phyloP scores from a whole-genome alignment of 1,139 yeast genomes.

The Kluyveromyces marxianus region DNA sequence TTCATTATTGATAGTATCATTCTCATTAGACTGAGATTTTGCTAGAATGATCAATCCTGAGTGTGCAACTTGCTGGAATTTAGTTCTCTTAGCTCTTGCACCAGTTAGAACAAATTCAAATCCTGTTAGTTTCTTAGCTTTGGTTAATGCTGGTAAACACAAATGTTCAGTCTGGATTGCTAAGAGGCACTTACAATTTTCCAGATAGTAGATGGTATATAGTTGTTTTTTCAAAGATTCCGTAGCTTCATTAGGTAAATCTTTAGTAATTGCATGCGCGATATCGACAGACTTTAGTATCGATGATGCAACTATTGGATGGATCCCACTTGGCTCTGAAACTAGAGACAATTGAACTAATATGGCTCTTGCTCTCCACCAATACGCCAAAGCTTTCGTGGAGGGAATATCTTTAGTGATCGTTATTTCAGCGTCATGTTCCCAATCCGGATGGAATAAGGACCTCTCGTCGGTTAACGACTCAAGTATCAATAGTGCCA shows the following conservation, averaged over 20 bases:
- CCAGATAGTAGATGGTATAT: slow-evolving; percentile 49
- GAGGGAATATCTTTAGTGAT: slow-evolving; percentile 20
- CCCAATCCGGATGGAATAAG: slow-evolving; percentile 24
- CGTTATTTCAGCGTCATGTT: slow-evolving; percentile 24
- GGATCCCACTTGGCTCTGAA: slow-evolving; percentile 47
- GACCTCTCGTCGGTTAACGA: slow-evolving; percentile 32
- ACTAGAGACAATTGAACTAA: slow-evolving; percentile 55
- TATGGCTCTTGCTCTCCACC: slow-evolving; percentile 71
- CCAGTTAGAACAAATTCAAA: slow-evolving; percentile 71
- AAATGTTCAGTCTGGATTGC: slow-evolving; percentile 56
- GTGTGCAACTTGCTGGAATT: slow-evolving; percentile 63
- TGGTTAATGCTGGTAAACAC: slow-evolving; percentile 42
- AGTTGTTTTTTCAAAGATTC: slow-evolving; percentile 32
- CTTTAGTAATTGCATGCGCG: slow-evolving; percentile 24
- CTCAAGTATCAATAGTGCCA: slow-evolving; percentile 48
- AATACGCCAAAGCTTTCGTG: slow-evolving; percentile 42
- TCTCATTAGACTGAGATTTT: slow-evolving; percentile 32
- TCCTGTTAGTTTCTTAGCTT: slow-evolving; percentile 51
- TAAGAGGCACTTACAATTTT: slow-evolving; percentile 55
- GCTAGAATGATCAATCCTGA: slow-evolving; percentile 80
- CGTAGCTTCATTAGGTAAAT: slow-evolving; percentile 16
- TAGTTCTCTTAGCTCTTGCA: slow-evolving; percentile 81
- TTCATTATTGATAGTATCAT: slow-evolving; percentile 20
- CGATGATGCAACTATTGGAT: slow-evolving; percentile 31
- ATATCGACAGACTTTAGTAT: slow-evolving; percentile 24